Conservation (phyloP, 2,329 filamentous ascomycete genomes). For the Parafenestella ontariensis region DNA sequence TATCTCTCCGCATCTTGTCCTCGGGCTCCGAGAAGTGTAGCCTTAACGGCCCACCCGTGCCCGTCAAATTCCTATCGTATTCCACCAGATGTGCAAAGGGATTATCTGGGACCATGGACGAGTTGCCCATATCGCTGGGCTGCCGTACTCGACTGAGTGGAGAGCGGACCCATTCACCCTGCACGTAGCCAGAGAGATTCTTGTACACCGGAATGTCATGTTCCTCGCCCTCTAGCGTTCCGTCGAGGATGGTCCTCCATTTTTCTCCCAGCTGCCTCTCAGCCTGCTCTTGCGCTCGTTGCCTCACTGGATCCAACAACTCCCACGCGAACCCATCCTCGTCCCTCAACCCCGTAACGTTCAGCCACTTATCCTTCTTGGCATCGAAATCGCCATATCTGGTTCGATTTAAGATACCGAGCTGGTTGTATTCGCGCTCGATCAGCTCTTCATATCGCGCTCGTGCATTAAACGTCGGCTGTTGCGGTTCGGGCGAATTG, state of each 20-base stretch:
- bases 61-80: conserved; percentile 84
- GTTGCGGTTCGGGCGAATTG: conserved; percentile 47
- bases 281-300: conserved; percentile 67
- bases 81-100: conserved; percentile 68
- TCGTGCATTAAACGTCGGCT: conserved; percentile 40
- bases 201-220: conserved; percentile 69
- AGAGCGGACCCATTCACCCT: conserved; percentile 76
- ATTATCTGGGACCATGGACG: conserved; percentile 68
- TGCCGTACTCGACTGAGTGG: conserved; percentile 57
- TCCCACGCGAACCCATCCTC: conserved; percentile 82
- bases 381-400: conserved; percentile 58
- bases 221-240: conserved; percentile 45
- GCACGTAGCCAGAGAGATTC: conserved; percentile 78
- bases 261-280: conserved; percentile 48
- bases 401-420: conserved; percentile 52
- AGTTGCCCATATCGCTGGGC: conserved; percentile 55
- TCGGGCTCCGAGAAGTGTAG: conserved; percentile 69
- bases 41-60: conserved; percentile 68
- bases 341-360: conserved; percentile 76
- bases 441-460: conserved; percentile 56
- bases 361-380: conserved; percentile 54
- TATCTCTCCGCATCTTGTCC: conserved; percentile 38
- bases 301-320: conserved; percentile 70
- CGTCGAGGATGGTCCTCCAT: conserved; percentile 36
- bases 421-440: conserved; percentile 58